Conservation (phyloP, 768 basidiomycete genomes). For the Lepiota brunneoincarnata region DNA sequence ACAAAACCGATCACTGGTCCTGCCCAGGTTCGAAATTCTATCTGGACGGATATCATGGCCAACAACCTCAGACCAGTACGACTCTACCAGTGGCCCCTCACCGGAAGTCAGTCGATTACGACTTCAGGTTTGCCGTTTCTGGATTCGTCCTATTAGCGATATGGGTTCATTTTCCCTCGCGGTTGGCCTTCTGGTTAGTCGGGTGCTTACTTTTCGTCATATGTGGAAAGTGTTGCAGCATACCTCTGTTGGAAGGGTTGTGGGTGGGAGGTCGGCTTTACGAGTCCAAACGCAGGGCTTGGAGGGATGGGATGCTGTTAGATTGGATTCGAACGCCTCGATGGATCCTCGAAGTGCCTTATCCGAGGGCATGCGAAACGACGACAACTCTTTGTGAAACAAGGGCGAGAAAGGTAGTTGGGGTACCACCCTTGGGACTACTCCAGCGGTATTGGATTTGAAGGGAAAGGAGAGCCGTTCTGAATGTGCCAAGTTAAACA, state of each 20-base stretch:
- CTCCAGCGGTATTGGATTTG: too few relatives aligned
- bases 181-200: neutral
- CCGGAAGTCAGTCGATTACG: neutral
- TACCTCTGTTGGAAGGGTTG: neutral
- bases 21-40: neutral
- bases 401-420: too few relatives aligned
- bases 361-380: too few relatives aligned
- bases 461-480: too few relatives aligned
- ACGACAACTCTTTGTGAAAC: too few relatives aligned
- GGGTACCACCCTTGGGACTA: too few relatives aligned
- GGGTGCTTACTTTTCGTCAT: neutral
- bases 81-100: neutral
- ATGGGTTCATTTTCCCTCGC: neutral
- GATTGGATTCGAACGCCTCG: too few relatives aligned
- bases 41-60: constrained; percentile 4
- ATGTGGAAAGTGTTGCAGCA: neutral
- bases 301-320: neutral
- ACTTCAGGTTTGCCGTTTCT: constrained; percentile 2
- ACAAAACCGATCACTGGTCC: neutral
- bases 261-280: neutral
- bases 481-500: too few relatives aligned
- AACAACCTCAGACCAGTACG: neutral
- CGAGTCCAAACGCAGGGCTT: neutral
- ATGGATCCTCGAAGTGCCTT: too few relatives aligned
- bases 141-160: constrained; percentile 1